Conservation (phyloP, 1,139 yeast genomes). For the Scheffersomyces lignicola region DNA sequence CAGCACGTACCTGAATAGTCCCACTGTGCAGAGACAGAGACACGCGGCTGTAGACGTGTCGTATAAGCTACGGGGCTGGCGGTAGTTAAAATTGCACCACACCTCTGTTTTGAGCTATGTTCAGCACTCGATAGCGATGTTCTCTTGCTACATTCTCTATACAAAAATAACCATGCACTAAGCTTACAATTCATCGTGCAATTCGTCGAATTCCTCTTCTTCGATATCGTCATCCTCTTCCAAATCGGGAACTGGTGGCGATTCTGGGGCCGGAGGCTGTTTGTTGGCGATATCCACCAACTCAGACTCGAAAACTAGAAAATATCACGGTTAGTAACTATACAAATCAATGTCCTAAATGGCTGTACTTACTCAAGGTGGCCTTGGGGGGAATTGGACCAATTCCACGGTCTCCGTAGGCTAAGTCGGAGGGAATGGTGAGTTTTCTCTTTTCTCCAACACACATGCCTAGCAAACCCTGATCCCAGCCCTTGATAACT, state of each 20-base stretch:
- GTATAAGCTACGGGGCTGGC: too few relatives aligned
- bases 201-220: slow-evolving; percentile 8
- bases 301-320: slow-evolving; percentile 51
- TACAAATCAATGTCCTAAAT: not conserved
- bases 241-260: slow-evolving; percentile 2
- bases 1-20: too few relatives aligned
- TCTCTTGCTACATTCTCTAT: not conserved
- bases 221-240: slow-evolving; percentile 9
- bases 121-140: too few relatives aligned
- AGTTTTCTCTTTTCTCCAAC: slow-evolving; percentile 81
- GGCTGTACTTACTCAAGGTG: slow-evolving; percentile 42
- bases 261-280: slow-evolving; percentile 5
- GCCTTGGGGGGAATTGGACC: slow-evolving; percentile 81
- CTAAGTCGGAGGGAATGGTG: slow-evolving; percentile 74
- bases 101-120: too few relatives aligned
- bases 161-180: not conserved
- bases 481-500: slow-evolving; percentile 88
- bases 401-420: slow-evolving; percentile 74
- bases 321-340: slow-evolving; percentile 15
- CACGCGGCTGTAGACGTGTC: too few relatives aligned
- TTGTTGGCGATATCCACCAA: slow-evolving; percentile 49
- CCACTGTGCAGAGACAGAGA: too few relatives aligned
- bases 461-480: slow-evolving; percentile 77
- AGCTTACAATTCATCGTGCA: slow-evolving; percentile 12
- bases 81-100: too few relatives aligned